Percentiles rank a stretch among this genome's conserved stretches.
Evolutionary conservation across 2,329 filamentous ascomycete species (phyloP).

Genomic region (Diaporthe sp.): DNA sequence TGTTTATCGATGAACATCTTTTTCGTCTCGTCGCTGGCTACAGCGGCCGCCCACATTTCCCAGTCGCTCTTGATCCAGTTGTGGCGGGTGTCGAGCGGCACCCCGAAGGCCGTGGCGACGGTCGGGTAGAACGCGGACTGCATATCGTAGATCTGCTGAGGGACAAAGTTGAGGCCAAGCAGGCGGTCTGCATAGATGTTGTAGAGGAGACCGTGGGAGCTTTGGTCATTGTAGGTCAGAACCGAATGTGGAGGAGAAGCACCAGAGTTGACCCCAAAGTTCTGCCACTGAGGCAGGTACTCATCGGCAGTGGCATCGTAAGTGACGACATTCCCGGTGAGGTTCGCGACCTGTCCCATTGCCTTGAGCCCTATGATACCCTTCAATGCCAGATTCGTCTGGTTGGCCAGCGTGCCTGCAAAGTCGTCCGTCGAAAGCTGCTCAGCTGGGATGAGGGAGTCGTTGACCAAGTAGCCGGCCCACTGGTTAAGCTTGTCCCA

Average conservation of each 20-base stretch:
- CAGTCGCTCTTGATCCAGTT: slow-evolving; percentile 89
- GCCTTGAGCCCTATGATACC: slow-evolving; percentile 87
- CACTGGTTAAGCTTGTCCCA: slow-evolving; percentile 83
- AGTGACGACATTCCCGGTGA: slow-evolving; percentile 70
- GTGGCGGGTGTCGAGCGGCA: slow-evolving; percentile 86
- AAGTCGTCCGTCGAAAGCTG: slow-evolving; percentile 90
- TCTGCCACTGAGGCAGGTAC: slow-evolving; percentile 82
- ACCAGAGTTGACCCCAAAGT: slow-evolving; percentile 77
- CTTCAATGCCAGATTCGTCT: slow-evolving; percentile 87
- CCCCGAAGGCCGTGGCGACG: slow-evolving; percentile 81
- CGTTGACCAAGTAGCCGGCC: slow-evolving; percentile 84
- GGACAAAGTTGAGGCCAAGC: slow-evolving; percentile 83
- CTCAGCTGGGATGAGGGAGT: slow-evolving; percentile 79
- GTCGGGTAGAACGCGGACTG: slow-evolving; percentile 83
- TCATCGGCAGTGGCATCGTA: slow-evolving; percentile 74
- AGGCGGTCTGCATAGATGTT: slow-evolving; percentile 86
- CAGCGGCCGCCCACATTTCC: slow-evolving; percentile 88
- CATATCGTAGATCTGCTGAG: slow-evolving; percentile 80
- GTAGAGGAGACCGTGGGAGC: slow-evolving; percentile 75
- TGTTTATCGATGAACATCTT: slow-evolving; percentile 77
- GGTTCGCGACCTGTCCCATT: slow-evolving; percentile 78
- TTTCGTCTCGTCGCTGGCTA: slow-evolving; percentile 73
- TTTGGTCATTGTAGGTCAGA: slow-evolving; percentile 79
- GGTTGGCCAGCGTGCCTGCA: slow-evolving; percentile 81
- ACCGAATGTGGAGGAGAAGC: slow-evolving; percentile 77